phyloP scores from a whole-genome alignment of 2,329 filamentous ascomycete genomes.

The Cladosporium sp. region DNA sequence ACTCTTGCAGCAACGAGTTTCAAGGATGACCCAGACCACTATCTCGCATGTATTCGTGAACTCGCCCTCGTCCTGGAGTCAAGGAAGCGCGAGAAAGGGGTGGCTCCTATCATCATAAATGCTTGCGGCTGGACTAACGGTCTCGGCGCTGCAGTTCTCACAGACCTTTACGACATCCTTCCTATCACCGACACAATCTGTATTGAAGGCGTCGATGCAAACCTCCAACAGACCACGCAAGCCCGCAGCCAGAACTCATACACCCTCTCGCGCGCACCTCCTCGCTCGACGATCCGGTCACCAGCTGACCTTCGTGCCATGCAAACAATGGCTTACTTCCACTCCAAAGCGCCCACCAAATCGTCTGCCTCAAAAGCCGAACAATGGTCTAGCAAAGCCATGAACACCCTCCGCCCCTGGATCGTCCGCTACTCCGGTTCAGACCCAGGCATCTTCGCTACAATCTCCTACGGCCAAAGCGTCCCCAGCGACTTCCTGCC shows the following conservation, averaged over 20 bases:
- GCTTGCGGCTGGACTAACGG: constrained; percentile 74
- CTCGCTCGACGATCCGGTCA: constrained; percentile 59
- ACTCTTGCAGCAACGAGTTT: constrained; percentile 66
- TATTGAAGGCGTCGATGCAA: constrained; percentile 64
- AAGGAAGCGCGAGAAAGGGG: constrained; percentile 5
- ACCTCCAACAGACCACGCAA: constrained; percentile 36
- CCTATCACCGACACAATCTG: constrained; percentile 65
- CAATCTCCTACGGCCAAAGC: constrained; percentile 68
- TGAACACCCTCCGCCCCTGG: constrained; percentile 61
- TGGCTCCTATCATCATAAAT: constrained; percentile 65
- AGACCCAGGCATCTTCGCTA: constrained; percentile 58
- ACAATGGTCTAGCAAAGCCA: constrained; percentile 55
- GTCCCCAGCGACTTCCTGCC: constrained; percentile 59
- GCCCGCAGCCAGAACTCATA: constrained; percentile 29
- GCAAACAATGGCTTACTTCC: constrained; percentile 81
- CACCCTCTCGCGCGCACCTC: constrained; percentile 60
- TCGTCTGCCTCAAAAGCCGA: neutral
- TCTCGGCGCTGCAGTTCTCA: constrained; percentile 66
- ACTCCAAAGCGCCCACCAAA: constrained; percentile 38
- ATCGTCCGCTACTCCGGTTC: constrained; percentile 59
- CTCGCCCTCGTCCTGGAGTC: constrained; percentile 44
- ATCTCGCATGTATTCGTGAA: constrained; percentile 63
- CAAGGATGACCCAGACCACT: constrained; percentile 66
- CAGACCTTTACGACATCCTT: constrained; percentile 55
- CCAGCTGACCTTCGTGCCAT: constrained; percentile 68